phyloP scores from a whole-genome alignment of 306 rosid species.

The Begonia fuchsioides region DNA sequence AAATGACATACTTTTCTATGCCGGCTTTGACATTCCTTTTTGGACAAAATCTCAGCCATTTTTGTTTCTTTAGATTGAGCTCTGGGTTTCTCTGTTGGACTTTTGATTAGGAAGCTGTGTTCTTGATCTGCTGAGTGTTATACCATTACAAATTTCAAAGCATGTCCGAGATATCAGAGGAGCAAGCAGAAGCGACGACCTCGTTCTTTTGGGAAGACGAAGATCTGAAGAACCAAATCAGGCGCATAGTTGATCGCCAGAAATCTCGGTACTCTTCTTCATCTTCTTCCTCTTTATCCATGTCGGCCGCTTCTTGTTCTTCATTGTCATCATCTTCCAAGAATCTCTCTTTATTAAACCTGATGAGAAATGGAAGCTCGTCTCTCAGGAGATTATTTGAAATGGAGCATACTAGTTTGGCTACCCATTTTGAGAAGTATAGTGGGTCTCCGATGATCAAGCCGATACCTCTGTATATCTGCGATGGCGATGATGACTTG shows the following conservation, averaged over 20 bases:
- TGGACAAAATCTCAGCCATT: slow-evolving; percentile 5
- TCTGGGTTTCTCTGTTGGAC: slow-evolving; percentile 9
- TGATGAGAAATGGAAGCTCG: slow-evolving; percentile 73
- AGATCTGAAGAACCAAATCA: slow-evolving; percentile 35
- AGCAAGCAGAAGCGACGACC: slow-evolving; percentile 28
- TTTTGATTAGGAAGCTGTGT: slow-evolving; percentile 7
- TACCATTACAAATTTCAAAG: neutral
- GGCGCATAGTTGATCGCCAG: slow-evolving; percentile 45
- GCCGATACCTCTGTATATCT: slow-evolving; percentile 58
- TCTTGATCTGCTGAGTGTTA: slow-evolving; percentile 4
- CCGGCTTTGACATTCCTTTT: slow-evolving; percentile 34
- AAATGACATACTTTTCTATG: slow-evolving; percentile 10
- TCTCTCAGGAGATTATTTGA: slow-evolving; percentile 74
- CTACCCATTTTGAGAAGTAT: slow-evolving; percentile 31
- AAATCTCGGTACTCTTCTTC: slow-evolving; percentile 25
- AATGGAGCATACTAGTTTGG: slow-evolving; percentile 81
- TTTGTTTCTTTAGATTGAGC: slow-evolving; percentile 12
- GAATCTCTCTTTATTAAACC: slow-evolving; percentile 36
- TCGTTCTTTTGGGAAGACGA: slow-evolving; percentile 30
- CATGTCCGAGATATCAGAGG: slow-evolving; percentile 37
- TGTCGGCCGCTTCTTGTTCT: slow-evolving; percentile 5
- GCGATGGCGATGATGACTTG: slow-evolving; percentile 38
- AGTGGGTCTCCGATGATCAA: slow-evolving; percentile 55
- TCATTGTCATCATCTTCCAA: slow-evolving; percentile 20
- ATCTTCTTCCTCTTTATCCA: slow-evolving; percentile 12